phyloP scores from a whole-genome alignment of 2,329 filamentous ascomycete genomes.

The Lecanicillium sp. region DNA sequence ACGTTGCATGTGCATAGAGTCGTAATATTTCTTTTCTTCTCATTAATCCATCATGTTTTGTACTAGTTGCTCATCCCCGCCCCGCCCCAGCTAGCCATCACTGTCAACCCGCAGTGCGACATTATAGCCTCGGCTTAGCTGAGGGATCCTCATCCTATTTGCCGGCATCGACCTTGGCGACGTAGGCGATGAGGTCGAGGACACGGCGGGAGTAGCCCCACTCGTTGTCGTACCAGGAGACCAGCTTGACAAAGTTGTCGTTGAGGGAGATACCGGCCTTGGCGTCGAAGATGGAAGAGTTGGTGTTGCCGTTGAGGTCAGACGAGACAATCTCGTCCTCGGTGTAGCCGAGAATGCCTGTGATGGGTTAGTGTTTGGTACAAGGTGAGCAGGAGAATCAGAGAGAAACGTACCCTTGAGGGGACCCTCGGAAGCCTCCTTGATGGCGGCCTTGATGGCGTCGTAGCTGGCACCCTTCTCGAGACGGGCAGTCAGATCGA shows the following conservation, averaged over 20 bases:
- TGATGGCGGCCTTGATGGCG: constrained; percentile 87
- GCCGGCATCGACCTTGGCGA: constrained; percentile 67
- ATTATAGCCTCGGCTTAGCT: constrained; percentile 18
- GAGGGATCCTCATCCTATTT: constrained; percentile 33
- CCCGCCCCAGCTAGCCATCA: constrained; percentile 11
- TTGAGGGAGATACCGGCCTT: constrained; percentile 99
- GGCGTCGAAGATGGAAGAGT: constrained; percentile 98
- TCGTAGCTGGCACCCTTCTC: constrained; percentile 87
- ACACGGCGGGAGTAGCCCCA: constrained; percentile 99
- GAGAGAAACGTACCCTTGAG: constrained; percentile 66
- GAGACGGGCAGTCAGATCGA: constrained; percentile 89
- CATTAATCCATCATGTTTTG: constrained; percentile 16
- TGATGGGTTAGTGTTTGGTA: constrained; percentile 15
- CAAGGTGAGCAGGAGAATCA: background rate
- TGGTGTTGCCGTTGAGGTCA: constrained; percentile 85
- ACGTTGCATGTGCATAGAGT: background rate
- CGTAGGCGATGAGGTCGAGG: constrained; percentile 72
- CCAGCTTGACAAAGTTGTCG: constrained; percentile 97
- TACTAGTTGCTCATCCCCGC: constrained; percentile 12
- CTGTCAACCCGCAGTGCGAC: constrained; percentile 15
- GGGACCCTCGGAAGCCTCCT: constrained; percentile 74
- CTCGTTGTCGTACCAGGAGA: constrained; percentile 99
- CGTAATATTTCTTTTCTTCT: constrained; percentile 15
- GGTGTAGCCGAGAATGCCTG: constrained; percentile 86
- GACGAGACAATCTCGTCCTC: constrained; percentile 95